Conservation (phyloP, 2,329 filamentous ascomycete species). For the Tolypocladium endophyticum region DNA sequence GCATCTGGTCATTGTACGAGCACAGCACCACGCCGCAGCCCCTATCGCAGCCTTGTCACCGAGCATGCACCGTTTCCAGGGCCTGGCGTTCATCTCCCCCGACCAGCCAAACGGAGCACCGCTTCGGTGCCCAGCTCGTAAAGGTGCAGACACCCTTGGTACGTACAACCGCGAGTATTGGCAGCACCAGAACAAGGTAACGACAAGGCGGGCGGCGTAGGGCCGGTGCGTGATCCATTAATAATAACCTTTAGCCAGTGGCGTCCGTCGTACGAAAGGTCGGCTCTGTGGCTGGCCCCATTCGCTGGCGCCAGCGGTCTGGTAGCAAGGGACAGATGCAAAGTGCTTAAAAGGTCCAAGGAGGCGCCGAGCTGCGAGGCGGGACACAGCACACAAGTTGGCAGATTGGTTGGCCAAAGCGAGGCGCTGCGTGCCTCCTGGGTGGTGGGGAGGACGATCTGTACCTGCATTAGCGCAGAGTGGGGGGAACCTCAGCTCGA, state of each 20-base stretch:
- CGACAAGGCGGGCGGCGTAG: background rate
- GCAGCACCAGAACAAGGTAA: background rate
- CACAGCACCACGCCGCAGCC: background rate
- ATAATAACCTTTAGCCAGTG: background rate
- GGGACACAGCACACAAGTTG: background rate
- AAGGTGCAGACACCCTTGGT: background rate
- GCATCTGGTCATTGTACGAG: background rate
- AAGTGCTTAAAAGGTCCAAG: background rate
- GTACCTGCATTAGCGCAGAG: constrained; percentile 12
- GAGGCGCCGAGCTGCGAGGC: background rate
- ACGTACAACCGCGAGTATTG: too few species aligned
- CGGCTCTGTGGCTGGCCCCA: background rate
- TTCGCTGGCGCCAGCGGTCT: background rate
- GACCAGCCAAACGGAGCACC: background rate
- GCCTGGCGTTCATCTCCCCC: background rate
- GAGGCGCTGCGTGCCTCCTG: background rate
- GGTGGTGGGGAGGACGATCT: constrained; percentile 6
- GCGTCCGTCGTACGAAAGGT: background rate
- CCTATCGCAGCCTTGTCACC: background rate
- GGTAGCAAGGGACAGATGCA: background rate
- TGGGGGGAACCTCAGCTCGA: background rate
- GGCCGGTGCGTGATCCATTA: background rate
- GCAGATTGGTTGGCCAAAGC: constrained; percentile 3
- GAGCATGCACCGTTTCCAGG: background rate
- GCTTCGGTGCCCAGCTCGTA: background rate